These are phyloP conservation scores for Chytriomyces confervae DNA, from an alignment of 192 early-diverging fungal genomes.

Conservation along the genomic window DNA sequence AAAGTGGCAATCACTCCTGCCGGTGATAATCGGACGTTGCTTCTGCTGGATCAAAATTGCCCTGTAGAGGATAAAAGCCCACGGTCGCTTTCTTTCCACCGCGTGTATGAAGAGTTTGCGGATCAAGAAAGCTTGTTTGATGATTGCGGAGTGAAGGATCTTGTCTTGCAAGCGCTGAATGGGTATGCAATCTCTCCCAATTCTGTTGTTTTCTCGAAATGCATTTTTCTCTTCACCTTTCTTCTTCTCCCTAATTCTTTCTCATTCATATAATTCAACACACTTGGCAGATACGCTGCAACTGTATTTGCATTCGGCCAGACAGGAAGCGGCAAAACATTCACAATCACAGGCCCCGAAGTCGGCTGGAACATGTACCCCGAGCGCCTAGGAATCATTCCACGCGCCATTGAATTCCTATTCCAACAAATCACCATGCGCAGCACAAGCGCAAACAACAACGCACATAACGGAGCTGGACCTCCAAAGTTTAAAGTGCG, in stretches of 20 bases:
- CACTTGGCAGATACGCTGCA: conserved; percentile 49
- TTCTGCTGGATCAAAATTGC: not conserved
- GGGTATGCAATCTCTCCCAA: conserved; percentile 39
- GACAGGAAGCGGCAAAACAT: conserved; percentile 64
- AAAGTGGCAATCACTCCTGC: conserved; percentile 6
- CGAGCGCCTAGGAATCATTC: conserved; percentile 46
- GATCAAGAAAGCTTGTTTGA: conserved; percentile 53
- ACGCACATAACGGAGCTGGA: not conserved
- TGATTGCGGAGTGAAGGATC: conserved; percentile 50
- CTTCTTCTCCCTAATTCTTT: not conserved
- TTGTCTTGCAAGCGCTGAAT: conserved; percentile 51
- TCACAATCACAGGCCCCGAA: conserved; percentile 61
- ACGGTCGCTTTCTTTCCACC: conserved; percentile 47
- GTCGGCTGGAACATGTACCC: conserved; percentile 35
- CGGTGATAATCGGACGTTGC: conserved; percentile 13
- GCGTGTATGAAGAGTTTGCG: conserved; percentile 41
- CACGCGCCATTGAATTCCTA: conserved; percentile 50
- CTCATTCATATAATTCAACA: not conserved
- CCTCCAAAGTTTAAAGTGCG: conserved; percentile 31
- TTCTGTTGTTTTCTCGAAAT: not conserved
- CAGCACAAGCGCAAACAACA: not conserved
- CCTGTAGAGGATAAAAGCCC: conserved; percentile 24
- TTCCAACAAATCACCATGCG: conserved; percentile 37
- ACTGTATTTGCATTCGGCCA: conserved; percentile 67
- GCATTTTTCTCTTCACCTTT: not conserved